Conservation (phyloP, 2,329 filamentous ascomycete genomes). For the Tolypocladium nubicola region DNA sequence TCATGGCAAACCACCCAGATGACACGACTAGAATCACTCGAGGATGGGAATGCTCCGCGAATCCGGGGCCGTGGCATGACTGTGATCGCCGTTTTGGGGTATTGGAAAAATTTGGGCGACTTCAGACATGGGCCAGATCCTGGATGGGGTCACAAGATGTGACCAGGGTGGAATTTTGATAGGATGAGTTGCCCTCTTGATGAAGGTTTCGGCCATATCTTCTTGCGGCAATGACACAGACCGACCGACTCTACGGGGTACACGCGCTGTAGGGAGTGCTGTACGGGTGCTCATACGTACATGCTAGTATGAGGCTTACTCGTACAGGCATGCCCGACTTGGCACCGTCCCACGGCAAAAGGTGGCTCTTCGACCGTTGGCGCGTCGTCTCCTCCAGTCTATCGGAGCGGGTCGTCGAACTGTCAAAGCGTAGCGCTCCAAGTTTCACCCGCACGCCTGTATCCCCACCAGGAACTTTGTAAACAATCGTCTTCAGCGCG, state of each 20-base stretch:
- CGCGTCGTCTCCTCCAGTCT: not conserved
- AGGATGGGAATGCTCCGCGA: not conserved
- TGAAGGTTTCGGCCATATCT: too few species aligned
- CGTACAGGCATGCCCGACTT: not conserved
- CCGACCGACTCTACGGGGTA: too few species aligned
- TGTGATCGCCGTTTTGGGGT: not conserved
- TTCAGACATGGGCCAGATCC: not conserved
- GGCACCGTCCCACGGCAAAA: not conserved
- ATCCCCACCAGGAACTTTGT: not conserved
- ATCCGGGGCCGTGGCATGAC: not conserved
- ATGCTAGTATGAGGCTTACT: not conserved
- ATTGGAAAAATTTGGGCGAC: not conserved
- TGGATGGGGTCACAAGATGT: not conserved
- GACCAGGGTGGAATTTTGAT: too few species aligned
- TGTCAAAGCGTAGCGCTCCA: not conserved
- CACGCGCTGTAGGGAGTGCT: too few species aligned
- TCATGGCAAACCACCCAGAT: not conserved
- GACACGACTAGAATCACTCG: not conserved
- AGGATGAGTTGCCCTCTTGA: too few species aligned
- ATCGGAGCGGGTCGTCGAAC: not conserved
- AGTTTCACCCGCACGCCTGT: not conserved
- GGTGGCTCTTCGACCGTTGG: too few species aligned
- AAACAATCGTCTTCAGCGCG: not conserved
- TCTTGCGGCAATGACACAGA: too few species aligned
- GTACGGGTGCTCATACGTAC: too few species aligned